Base-by-base conservation (phyloP, 2,329 filamentous ascomycete genomes). In the Clathrospora elynae region DNA sequence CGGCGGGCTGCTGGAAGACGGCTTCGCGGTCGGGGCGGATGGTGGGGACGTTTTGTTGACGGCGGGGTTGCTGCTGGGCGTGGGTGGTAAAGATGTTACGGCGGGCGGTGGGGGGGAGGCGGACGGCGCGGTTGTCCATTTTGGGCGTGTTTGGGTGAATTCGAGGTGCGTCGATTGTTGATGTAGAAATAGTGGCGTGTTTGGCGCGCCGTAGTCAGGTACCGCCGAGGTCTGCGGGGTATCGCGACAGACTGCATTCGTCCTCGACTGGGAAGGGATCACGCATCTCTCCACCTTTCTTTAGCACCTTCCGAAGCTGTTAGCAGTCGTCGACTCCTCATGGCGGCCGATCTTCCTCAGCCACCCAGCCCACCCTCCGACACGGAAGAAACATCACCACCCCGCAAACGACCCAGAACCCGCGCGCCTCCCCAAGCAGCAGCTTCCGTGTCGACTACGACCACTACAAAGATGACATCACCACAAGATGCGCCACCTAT, bases 341-440 rank as follows among this genome's bases (percentile, higher is more conserved):
- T 32, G 35, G 13, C 28, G 6, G 10, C 32, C 6, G 30, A 30
- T 17, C 32, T 53, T 7, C 35, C 46, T 20, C 53, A 42, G 2
- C 36, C 48, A 6, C 43, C 37, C 7, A 41, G 40, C 7, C 42
- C 42, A 5, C 17, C 35, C 2, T 30, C 40, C 20, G 57, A 54
- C 17, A 22, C 46, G 19, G 48, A 51, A 23, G 32, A 46, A 16
- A 34, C 40, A 8, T 57, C 60, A 2, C 62, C 61, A 5, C 59
- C 62, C 1, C 61, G 57, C 22, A 67, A 67, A 33, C 55, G 64
- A 17, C 64, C 61, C 12, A 51, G 62, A 44, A 65, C 61, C 13
- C 57, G 60, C 70, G 65, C 53, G 66, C 72, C 37, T 60, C 51
- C 54, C 2, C 50, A 42, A 45, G 39, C 57, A 33, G 40, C 46